These are phyloP conservation scores for Brasenia schreberi DNA, from an alignment of 164 flowering plant genomes.

Conservation along the genomic window DNA sequence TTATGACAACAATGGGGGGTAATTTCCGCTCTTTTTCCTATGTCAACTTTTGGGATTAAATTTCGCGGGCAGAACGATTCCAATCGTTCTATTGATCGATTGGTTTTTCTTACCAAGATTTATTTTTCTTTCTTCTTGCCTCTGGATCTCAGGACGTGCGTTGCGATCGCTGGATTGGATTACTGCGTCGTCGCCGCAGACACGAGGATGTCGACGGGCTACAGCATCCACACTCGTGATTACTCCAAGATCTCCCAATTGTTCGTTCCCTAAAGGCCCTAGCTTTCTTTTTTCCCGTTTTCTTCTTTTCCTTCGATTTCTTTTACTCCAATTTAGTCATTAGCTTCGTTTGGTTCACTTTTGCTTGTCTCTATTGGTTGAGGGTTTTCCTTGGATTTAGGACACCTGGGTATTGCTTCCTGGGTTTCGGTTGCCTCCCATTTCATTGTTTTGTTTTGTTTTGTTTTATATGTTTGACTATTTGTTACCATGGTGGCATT, in stretches of 20 bases:
- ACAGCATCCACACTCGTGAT: slow-evolving; percentile 81
- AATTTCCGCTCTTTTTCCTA: slow-evolving; percentile 1
- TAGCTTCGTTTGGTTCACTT: too few species aligned
- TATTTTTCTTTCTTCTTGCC: background rate
- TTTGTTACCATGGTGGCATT: too few species aligned
- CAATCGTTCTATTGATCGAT: background rate
- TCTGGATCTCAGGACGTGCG: slow-evolving; percentile 47
- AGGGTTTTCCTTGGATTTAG: background rate
- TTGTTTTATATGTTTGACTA: too few species aligned
- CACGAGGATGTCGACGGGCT: slow-evolving; percentile 94
- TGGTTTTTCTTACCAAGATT: background rate
- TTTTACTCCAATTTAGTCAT: too few species aligned
- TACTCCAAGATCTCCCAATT: slow-evolving; percentile 76
- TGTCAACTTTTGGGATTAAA: slow-evolving; percentile 1
- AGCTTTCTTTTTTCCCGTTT: background rate
- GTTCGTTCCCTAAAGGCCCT: slow-evolving; percentile 15
- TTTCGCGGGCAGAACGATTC: background rate
- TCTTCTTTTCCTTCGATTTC: background rate
- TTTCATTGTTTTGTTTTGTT: background rate
- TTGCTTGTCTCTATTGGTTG: background rate
- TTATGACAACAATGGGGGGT: slow-evolving; percentile 98
- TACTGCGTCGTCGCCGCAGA: slow-evolving; percentile 96
- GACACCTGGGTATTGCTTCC: too few species aligned
- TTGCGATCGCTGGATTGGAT: slow-evolving; percentile 86
- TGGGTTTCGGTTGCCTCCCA: background rate